phyloP scores from a whole-genome alignment of 139 green algal species.

The Picochlorum sp. region DNA sequence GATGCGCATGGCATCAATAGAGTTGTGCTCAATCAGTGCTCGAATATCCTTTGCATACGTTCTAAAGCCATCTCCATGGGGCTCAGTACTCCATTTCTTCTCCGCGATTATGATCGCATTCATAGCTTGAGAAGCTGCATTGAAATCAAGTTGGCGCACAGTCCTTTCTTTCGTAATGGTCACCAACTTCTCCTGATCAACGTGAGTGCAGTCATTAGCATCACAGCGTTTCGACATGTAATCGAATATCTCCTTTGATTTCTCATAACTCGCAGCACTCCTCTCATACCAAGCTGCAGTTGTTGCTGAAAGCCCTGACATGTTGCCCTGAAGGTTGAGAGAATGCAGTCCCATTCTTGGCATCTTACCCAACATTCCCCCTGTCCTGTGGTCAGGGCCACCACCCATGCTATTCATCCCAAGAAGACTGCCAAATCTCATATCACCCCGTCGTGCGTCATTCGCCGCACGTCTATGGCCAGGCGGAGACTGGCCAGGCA shows the following conservation, averaged over 20 bases:
- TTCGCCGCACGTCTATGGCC: too few relatives aligned
- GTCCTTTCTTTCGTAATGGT: not conserved
- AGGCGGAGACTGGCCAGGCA: too few relatives aligned
- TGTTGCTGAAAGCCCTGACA: too few relatives aligned
- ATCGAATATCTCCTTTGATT: conserved; percentile 3
- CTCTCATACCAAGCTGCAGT: not conserved
- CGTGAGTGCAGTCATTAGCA: not conserved
- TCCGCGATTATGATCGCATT: not conserved
- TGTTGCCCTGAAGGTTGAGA: too few relatives aligned
- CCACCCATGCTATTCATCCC: too few relatives aligned
- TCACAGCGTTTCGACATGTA: not conserved
- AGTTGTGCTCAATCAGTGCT: not conserved
- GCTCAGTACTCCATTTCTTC: not conserved
- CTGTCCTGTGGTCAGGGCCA: too few relatives aligned
- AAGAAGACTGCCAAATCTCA: too few relatives aligned
- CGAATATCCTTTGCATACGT: not conserved
- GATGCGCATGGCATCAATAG: not conserved
- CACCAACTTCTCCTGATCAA: conserved; percentile 1
- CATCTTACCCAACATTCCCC: too few relatives aligned
- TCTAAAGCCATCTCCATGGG: not conserved
- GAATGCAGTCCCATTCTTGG: too few relatives aligned
- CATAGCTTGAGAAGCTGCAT: conserved; percentile 2
- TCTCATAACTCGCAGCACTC: not conserved
- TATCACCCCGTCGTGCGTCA: too few relatives aligned
- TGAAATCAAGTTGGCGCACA: not conserved